Base-by-base conservation (phyloP, 1,139 yeast genomes). In the Kurtzmaniella quercitrusa region DNA sequence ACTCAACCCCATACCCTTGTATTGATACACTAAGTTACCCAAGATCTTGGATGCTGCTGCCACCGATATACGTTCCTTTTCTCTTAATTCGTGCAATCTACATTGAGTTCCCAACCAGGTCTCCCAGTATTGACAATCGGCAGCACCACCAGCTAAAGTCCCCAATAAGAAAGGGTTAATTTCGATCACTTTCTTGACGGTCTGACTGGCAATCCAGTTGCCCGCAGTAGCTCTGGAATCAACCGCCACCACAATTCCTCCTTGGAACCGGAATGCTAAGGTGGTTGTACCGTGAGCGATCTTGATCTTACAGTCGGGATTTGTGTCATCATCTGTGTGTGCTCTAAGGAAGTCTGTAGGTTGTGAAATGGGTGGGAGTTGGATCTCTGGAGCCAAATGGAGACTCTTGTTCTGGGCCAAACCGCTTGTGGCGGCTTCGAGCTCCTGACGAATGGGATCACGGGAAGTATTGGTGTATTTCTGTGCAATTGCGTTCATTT, bases 111-210 rank as follows among this genome's bases (percentile, higher is more conserved):
- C 98, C 51, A 93, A 77, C 98, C 98, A 93, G 24, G 97, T 89
- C 70, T 93, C 98, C 99, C 99, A 93, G 67, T 77, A 94, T 66
- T 94, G 98, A 75, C 99, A 93, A 69, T 93, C 99, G 23, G 98
- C 98, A 42, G 99, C 99, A 73, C 98, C 98, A 68, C 99, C 99
- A 33, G 99, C 99, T 97, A 93, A 84, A 27, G 99, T 93, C 52
- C 99, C 99, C 57, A 93, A 77, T 54, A 93, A 70, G 60, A 87
- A 86, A 43, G 98, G 97, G 66, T 94, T 94, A 68, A 93, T 93
- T 65, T 93, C 93, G 61, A 93, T 91, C 43, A 93, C 98, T 68
- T 93, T 93, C 68, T 93, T 91, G 52, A 93, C 99, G 1, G 97
- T 90, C 66, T 91, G 98, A 21, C 98, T 90, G 14, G 98, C 98